Evolutionary conservation across 129 eudicot species (phyloP).

Genomic region (Solidago caesia): DNA sequence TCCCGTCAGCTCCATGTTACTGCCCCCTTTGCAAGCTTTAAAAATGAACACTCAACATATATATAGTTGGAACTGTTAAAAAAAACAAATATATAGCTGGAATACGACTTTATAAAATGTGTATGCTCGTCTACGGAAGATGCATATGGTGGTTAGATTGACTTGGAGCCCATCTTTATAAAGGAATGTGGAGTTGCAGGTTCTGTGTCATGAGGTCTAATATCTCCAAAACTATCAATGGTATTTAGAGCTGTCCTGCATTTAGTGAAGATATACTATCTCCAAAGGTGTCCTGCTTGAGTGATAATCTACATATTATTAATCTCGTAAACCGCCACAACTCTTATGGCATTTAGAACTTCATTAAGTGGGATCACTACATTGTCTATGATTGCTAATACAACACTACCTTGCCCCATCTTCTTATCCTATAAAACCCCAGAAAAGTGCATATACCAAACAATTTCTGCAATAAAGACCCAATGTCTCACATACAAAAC

Average conservation of each 20-base stretch:
- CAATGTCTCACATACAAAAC: not conserved
- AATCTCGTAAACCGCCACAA: too few species aligned
- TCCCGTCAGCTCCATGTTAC: too few species aligned
- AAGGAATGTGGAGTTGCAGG: slow-evolving; percentile 76
- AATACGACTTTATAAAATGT: not conserved
- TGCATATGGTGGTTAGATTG: slow-evolving; percentile 19
- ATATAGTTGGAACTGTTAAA: too few species aligned
- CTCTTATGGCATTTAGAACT: too few species aligned
- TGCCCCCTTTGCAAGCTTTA: too few species aligned
- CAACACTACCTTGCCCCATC: too few species aligned
- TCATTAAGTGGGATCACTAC: too few species aligned
- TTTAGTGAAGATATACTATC: slow-evolving; percentile 24
- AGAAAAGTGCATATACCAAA: not conserved
- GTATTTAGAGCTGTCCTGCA: slow-evolving; percentile 93
- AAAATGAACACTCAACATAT: slow-evolving; percentile 14
- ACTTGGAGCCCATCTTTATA: slow-evolving; percentile 73
- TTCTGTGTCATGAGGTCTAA: slow-evolving; percentile 64
- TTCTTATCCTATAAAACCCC: not conserved
- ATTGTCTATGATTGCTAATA: too few species aligned
- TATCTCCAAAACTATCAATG: too few species aligned
- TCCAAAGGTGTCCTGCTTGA: too few species aligned
- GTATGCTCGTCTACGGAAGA: not conserved
- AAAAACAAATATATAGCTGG: too few species aligned
- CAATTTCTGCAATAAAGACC: not conserved
- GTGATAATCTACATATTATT: too few species aligned